Evolutionary conservation across 1,284 basidiomycete genomes (phyloP), one percentile per base, ranked within the genome.

Genomic region (Naganishia sp.): DNA sequence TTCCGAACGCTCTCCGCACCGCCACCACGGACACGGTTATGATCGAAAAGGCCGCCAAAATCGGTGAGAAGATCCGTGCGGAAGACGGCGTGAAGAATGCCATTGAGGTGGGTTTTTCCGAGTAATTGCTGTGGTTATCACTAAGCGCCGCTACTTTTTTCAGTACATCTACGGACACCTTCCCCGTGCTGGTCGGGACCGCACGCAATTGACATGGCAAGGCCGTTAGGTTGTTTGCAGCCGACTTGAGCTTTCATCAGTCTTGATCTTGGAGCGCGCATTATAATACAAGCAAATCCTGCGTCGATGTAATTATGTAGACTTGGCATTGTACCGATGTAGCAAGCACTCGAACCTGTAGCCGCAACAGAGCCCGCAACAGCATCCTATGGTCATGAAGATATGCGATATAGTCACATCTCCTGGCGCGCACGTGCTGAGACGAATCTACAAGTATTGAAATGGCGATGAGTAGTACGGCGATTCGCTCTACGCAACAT

Each of bases 31-130:
- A 76, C 69, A 84, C 81, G 4, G 74, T 83, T 41, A 87, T 88
- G 85, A 85, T 84, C 65, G 85, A 87, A 74, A 88, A 87, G 71
- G 86, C 86, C 2, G 82, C 85, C 3, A 79, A 82, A 32, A 81
- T 88, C 3, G 88, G 88, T 4, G 83, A 86, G 74, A 82, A 80
- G 69, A 88, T 90, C 62, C 80, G 86, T 58, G 65, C 78, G 39
- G 84, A 85, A 77, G 77, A 84, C 65, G 84, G 84, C 35, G 82
- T 84, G 6, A 76, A 76, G 66, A 80, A 76, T n/a, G 83, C 84
- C 23, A 84, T 85, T 43, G 74, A 23, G 23, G 66, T 67, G 51
- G 63, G 66, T 63, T 17, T 9, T 21, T 23, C 39, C 17, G 28
- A 23, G 11, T 5, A 7, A 23, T n/a, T 9, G n/a, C 17, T 23